Percentiles rank a stretch among this genome's conserved stretches.
phyloP scores from a whole-genome alignment of 257 asterid species.

The Primulina huaijiensis region DNA sequence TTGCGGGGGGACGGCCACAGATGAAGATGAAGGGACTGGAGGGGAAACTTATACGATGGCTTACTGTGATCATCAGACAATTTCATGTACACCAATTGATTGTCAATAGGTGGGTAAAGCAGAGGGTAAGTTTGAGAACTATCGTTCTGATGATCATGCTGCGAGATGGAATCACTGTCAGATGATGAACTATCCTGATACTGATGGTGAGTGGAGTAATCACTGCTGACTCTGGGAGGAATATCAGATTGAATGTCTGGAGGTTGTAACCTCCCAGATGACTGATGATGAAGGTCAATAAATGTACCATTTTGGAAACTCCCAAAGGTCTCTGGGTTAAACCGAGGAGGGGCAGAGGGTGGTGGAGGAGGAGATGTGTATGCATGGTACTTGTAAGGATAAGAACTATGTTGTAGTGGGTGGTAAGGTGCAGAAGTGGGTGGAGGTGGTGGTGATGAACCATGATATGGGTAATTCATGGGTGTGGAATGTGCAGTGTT shows the following conservation, averaged over 20 bases:
- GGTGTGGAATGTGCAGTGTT: conserved; percentile 40
- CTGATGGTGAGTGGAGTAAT: conserved; percentile 30
- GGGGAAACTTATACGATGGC: conserved; percentile 52
- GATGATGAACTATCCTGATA: conserved; percentile 44
- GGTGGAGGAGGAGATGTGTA: conserved; percentile 44
- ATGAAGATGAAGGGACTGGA: conserved; percentile 44
- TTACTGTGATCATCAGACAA: conserved; percentile 40
- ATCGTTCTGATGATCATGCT: conserved; percentile 35
- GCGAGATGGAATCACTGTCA: conserved; percentile 27
- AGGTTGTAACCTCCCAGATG: conserved; percentile 41
- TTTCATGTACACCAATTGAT: conserved; percentile 49
- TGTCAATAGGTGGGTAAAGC: conserved; percentile 67
- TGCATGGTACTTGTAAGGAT: conserved; percentile 46
- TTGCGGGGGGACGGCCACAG: conserved; percentile 28
- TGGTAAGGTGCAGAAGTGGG: conserved; percentile 38
- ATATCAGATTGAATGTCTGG: conserved; percentile 37
- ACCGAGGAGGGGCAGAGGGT: conserved; percentile 35
- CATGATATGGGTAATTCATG: conserved; percentile 36
- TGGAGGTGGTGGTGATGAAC: conserved; percentile 34
- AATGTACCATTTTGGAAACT: conserved; percentile 47
- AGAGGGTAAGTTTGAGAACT: conserved; percentile 40
- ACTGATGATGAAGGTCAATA: conserved; percentile 43
- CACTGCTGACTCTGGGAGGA: conserved; percentile 36
- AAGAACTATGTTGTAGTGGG: conserved; percentile 37
- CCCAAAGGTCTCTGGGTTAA: conserved; percentile 35